These are phyloP conservation scores for Debaryomyces prosopidis DNA, from an alignment of 805 yeast species.

Conservation along the genomic window DNA sequence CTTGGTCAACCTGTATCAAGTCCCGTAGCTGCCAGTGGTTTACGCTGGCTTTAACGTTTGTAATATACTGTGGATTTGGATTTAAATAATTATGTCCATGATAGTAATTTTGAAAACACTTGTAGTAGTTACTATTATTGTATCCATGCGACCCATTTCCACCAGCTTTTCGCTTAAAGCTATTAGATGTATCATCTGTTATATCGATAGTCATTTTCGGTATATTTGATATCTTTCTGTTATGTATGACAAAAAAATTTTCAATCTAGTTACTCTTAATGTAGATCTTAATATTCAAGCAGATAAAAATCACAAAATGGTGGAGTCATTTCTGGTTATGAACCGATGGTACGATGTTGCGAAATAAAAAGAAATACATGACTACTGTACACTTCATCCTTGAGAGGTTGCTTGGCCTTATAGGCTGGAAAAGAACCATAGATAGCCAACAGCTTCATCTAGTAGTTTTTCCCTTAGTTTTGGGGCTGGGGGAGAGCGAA, in stretches of 20 bases:
- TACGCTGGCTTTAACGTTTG: constrained; percentile 30
- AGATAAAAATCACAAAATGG: neutral
- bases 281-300: neutral
- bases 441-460: too few relatives aligned
- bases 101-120: constrained; percentile 45
- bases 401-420: too few relatives aligned
- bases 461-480: too few relatives aligned
- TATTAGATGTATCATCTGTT: neutral
- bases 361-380: neutral
- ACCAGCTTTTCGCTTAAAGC: neutral
- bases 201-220: constrained; percentile 2
- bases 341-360: neutral
- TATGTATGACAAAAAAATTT: too few relatives aligned
- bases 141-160: neutral
- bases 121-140: constrained; percentile 13
- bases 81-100: constrained; percentile 37
- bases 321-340: neutral
- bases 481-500: too few relatives aligned
- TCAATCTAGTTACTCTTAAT: too few relatives aligned
- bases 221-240: too few relatives aligned
- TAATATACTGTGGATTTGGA: constrained; percentile 36
- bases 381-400: too few relatives aligned
- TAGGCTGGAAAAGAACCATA: too few relatives aligned
- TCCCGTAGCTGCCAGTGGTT: constrained; percentile 84
- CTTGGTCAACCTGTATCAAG: constrained; percentile 53